Evolutionary conservation across 768 basidiomycete species (phyloP), one percentile per base, ranked within the genome.

Genomic region (Cubamyces lactineus): DNA sequence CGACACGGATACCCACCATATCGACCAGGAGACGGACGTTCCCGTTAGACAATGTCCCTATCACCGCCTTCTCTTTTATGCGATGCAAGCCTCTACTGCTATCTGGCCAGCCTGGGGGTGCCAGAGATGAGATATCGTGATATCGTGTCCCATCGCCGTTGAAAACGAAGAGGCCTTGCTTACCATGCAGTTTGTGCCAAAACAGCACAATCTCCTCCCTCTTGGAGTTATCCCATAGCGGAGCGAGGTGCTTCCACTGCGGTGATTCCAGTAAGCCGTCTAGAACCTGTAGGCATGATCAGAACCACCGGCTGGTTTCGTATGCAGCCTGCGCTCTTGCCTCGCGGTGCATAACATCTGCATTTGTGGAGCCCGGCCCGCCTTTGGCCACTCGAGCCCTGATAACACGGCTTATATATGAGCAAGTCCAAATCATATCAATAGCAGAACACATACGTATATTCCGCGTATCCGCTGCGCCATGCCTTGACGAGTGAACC

Each of bases 151-250:
- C 2, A 39, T 23, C 21, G n/a, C 11, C 52, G 21, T 4, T 11
- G n/a, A 19, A 2, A 5, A 2, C 28, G 1, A 8, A 26, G 24
- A 16, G 6, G 4, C 48, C 16, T 30, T 26, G 34, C 17, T 38
- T 66, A 82, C 87, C 83, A 12, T 80, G 69, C 1, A 89, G 70
- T n/a, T 79, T 70, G 69, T 90, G 88, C 88, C 88, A 89, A 2
- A 79, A 71, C 2, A 78, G 66, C 12, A 80, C 84, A 3, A 88
- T 68, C 2, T 81, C 70, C 17, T 70, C 63, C 17, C 85, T 78
- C 12, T 77, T 78, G 3, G 69, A 50, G 15, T 82, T 79, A 41
- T 78, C 77, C 78, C 84, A 84, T 13, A 73, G 19, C 0, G 70
- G 43, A 0, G 77, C 80, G n/a, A 89, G 71, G 26, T 78, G 72